These are phyloP conservation scores for Pythium insidiosum DNA, from an alignment of 352 stramenopile genomes.

Conservation along the genomic window DNA sequence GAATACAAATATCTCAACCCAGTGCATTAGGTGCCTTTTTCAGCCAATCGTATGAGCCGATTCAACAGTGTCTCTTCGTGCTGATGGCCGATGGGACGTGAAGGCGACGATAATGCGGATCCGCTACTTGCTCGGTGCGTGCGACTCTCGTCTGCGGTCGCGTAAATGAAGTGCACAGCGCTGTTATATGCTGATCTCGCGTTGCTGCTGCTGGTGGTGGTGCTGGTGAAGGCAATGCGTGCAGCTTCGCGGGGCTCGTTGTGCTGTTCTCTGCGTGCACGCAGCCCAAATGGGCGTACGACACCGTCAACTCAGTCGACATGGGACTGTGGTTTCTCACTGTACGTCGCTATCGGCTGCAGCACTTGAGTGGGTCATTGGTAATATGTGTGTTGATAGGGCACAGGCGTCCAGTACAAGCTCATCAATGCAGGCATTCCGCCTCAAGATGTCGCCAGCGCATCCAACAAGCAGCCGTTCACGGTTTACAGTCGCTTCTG, in stretches of 20 bases:
- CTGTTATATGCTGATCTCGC: neutral
- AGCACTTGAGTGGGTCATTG: too few species aligned
- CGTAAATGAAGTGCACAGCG: too few species aligned
- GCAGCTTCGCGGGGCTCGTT: constrained; percentile 35
- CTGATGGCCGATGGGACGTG: too few species aligned
- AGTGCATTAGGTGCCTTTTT: constrained; percentile 2
- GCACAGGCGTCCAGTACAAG: constrained; percentile 71
- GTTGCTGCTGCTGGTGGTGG: too few species aligned
- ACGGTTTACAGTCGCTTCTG: constrained; percentile 16
- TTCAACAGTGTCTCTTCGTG: too few species aligned
- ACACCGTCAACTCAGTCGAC: constrained; percentile 65
- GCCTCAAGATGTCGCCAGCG: constrained; percentile 5
- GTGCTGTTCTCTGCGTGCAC: constrained; percentile 39
- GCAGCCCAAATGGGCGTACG: constrained; percentile 44
- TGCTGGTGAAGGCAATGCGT: constrained; percentile 42
- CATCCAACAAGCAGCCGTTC: constrained; percentile 9
- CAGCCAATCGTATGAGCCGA: constrained; percentile 11
- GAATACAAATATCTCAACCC: too few species aligned
- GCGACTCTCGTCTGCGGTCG: neutral
- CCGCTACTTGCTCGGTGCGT: constrained; percentile 11
- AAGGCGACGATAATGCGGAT: constrained; percentile 9
- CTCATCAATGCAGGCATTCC: constrained; percentile 63
- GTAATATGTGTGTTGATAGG: constrained; percentile 17
- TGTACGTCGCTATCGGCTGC: constrained; percentile 15
- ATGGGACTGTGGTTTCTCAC: constrained; percentile 64